Evolutionary conservation across 2,329 filamentous ascomycete genomes (phyloP), one percentile per base, ranked within the genome.

Genomic region (Paecilomyces dactylethromorphus): DNA sequence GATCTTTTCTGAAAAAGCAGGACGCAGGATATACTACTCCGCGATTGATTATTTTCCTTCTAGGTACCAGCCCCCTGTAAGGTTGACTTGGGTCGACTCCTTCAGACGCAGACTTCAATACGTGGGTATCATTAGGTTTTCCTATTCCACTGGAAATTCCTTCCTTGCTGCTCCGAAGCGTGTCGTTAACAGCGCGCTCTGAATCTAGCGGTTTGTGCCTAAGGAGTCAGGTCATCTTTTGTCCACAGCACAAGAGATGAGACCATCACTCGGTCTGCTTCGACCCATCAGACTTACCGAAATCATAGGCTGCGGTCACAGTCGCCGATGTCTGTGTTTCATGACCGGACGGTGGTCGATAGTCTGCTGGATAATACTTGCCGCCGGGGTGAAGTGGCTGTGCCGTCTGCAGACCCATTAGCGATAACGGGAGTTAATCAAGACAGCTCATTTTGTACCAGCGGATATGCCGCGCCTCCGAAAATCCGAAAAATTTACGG

Each of bases 321-420:
- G 45, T 21, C 21, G 15, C 33, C 21, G 57, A 56, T 39, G 50
- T 49, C 39, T 58, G n/a, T 29, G 57, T 35, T 53, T 59, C 56
- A 45, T 64, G 58, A 50, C 58, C 54, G 21, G 61, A 59, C 51
- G 54, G 59, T 21, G 59, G 62, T 58, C 49, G 62, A 45, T 64
- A 67, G 52, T 66, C 65, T 59, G 71, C 72, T 4, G 78, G 78
- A 60, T 80, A 80, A 60, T 73, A 74, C 58, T 64, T 71, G 15
- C 78, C 78, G 58, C 78, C 78, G 18, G 78, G 78, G 63, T 81
- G 78, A 59, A 80, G 68, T 57, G 77, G 71, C 63, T 80, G 77
- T 56, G 65, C 56, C 57, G 69, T 71, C 76, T 77, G 63, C 29
- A 62, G 59, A 58, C 59, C 57, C 29, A 70, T 76, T 71, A 77